Conservation (phyloP, 371 early-diverging fungal genomes). For the Dichotomocladium elegans region DNA sequence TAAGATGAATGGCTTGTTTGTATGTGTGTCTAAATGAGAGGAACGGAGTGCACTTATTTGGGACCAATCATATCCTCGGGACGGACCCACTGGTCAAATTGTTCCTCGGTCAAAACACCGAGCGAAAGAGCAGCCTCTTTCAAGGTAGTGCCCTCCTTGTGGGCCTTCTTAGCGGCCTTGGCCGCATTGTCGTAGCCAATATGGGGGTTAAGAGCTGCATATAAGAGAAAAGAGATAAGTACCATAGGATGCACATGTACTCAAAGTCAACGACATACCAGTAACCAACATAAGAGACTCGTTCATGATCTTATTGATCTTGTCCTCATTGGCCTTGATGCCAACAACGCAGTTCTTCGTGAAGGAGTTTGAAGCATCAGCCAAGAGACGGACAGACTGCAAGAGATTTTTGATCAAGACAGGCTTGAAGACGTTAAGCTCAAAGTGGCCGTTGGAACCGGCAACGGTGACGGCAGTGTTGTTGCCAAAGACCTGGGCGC, state of each 20-base stretch:
- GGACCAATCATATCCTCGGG: conserved; percentile 89
- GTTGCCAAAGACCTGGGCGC: conserved; percentile 95
- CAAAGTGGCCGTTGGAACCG: conserved; percentile 95
- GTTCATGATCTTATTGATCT: conserved; percentile 76
- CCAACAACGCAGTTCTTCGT: conserved; percentile 90
- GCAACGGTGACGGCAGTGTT: conserved; percentile 85
- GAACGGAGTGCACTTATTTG: conserved; percentile 9
- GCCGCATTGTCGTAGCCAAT: conserved; percentile 80
- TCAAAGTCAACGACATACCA: conserved; percentile 1
- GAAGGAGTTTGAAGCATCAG: conserved; percentile 86
- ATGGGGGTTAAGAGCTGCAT: conserved; percentile 46
- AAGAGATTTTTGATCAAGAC: conserved; percentile 92
- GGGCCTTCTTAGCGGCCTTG: conserved; percentile 92
- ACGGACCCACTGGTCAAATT: conserved; percentile 89
- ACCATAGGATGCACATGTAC: neutral
- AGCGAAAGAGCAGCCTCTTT: conserved; percentile 85
- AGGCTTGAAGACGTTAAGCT: conserved; percentile 98
- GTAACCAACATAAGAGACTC: conserved; percentile 30
- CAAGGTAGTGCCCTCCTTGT: conserved; percentile 76
- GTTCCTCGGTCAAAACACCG: conserved; percentile 74
- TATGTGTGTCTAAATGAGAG: no score
- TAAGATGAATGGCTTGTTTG: no score
- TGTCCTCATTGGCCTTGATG: conserved; percentile 84
- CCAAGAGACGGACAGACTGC: conserved; percentile 81
- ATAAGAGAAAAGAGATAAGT: conserved; percentile 24